These are phyloP conservation scores for Pythium phragmiticola DNA, from an alignment of 352 stramenopile species.

Conservation along the genomic window DNA sequence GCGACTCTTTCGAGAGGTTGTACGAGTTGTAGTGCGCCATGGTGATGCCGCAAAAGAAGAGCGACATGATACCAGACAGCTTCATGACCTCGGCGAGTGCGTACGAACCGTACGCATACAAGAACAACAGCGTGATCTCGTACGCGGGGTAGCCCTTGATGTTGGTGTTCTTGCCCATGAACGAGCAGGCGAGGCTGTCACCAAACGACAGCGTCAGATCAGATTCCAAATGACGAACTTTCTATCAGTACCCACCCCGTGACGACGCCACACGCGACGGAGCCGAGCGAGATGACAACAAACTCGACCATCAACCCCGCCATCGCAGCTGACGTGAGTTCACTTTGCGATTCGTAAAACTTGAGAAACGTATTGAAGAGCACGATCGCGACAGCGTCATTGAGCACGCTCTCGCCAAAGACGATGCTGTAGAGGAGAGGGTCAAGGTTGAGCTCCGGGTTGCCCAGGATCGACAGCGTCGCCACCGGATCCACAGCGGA, in stretches of 20 bases:
- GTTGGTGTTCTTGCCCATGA: conserved; percentile 75
- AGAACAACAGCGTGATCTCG: conserved; percentile 72
- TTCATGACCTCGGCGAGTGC: conserved; percentile 67
- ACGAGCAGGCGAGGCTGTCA: conserved; percentile 70
- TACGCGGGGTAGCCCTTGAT: conserved; percentile 79
- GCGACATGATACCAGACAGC: conserved; percentile 89
- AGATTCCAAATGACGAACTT: neutral
- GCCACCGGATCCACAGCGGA: conserved; percentile 96
- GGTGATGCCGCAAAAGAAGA: conserved; percentile 90
- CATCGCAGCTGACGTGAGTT: conserved; percentile 67
- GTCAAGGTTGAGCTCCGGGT: conserved; percentile 90
- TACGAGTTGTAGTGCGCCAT: conserved; percentile 85
- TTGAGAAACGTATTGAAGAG: conserved; percentile 96
- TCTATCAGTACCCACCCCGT: conserved; percentile 41
- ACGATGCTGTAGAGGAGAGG: conserved; percentile 90
- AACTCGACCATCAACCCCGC: conserved; percentile 73
- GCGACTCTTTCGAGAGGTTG: conserved; percentile 66
- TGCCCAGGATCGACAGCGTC: conserved; percentile 95
- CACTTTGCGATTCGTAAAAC: conserved; percentile 76
- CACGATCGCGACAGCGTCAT: conserved; percentile 97
- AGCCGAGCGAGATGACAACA: conserved; percentile 72
- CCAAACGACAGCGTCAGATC: neutral
- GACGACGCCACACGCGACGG: conserved; percentile 71
- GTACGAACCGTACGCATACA: conserved; percentile 71
- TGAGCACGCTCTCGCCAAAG: conserved; percentile 97